Evolutionary conservation across 257 asterid genomes (phyloP), one percentile per base, ranked within the genome.

Genomic region (Nicotiana benthamiana): DNA sequence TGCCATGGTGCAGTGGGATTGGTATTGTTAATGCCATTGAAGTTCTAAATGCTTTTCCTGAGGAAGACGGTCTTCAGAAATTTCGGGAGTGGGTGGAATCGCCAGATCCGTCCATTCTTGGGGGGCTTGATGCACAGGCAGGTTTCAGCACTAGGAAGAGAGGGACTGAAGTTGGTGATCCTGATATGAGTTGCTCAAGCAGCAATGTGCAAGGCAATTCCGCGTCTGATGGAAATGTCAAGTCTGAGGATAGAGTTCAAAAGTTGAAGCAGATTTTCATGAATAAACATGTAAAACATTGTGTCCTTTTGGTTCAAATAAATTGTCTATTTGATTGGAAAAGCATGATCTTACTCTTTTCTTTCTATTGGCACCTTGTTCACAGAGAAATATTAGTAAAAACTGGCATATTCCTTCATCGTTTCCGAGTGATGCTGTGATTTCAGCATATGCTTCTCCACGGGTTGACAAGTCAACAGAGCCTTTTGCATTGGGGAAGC

Each of bases 1-100:
- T 75, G 3, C 65, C 82, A 77, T 80, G 40, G 81, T 83, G 54
- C 83, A 95, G 98, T 81, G 98, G 99, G 70, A 93, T 95, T 27
- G 99, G 98, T 83, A 95, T 95, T 81, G 99, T 95, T 64, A 93
- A 95, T 85, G 98, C 99, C 43, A 91, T 93, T 60, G 99, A 95
- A 88, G 97, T 95, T 64, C 91, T 95, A 75, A 93, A 91, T 85
- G 99, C 99, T 59, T 95, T 95, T 85, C 97, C 96, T 70, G 94
- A 92, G 81, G 91, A 89, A 88, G 93, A 92, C 30, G 98, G 97
- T 82, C 94, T 95, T 75, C 83, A 76, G 79, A 91, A 89, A 87
- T 95, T 95, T 82, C 95, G 98, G 13, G 93, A 91, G 88, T 95
- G 98, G 98, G 93, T 95, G 60, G 98, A 95, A 83, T 95, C 97